Evolutionary conservation across 352 stramenopile species (phyloP), one percentile per base, ranked within the genome.

Genomic region (Hyaloperonospora arabidopsidis): DNA sequence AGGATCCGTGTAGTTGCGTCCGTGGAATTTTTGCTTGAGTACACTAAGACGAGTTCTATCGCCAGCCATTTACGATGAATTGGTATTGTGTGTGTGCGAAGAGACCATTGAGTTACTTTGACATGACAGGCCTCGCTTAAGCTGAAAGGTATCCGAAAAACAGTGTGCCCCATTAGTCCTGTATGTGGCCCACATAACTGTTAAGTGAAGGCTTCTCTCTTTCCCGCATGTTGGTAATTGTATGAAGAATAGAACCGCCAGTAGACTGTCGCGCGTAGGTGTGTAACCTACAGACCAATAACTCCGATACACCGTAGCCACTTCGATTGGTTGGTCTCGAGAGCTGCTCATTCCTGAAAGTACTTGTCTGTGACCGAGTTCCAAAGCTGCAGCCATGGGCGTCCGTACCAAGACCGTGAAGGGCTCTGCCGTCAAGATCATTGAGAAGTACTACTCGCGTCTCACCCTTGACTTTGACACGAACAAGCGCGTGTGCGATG

Each of bases 351-450:
- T 67, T 75, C 45, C 54, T 63, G 52, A 77, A 72, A 74, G 56
- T 25, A 69, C 52, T 59, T 59, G 45, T 23, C 41, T 44, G 53
- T 60, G 57, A 72, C 67, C 76, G 59, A 79, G 62, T 59, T 65
- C 25, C 40, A 59, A 70, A 55, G 68, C 48, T 73, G 49, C 49
- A 71, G 78, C 68, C 63, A 94, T 97, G 96, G 96, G 97, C 96
- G 97, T 99, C 65, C 95, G 97, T 85, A 99, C 97, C 60, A 99
- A 99, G 88, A 99, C 97, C 67, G 96, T 99, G 49, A 99, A 99
- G 90, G 97, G 97, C 85, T 98, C 92, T 72, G 96, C 97, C 76
- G 93, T 98, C 70, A 96, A 97, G 72, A 99, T 99, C 77, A 98
- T 99, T 64, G 97, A 99, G 87, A 99, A 99, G 85, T 99, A 99